Percentiles rank a stretch among this genome's conserved stretches.
These are phyloP conservation scores for Stentor coeruleus DNA, from an alignment of 73 alveolate species.

Conservation along the genomic window DNA sequence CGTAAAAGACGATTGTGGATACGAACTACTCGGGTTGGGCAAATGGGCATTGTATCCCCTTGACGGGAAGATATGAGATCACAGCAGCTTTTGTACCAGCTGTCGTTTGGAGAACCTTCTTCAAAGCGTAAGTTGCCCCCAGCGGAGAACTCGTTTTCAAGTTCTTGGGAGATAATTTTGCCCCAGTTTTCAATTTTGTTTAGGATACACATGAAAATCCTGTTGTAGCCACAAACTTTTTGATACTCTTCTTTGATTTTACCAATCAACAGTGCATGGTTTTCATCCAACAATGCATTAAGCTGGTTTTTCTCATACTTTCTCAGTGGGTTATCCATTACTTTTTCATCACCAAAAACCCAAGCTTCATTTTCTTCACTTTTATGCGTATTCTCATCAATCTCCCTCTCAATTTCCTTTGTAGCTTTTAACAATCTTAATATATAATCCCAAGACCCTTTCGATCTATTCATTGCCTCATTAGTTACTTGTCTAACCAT, in stretches of 20 bases:
- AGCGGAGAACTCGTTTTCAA: slow-evolving; percentile 77
- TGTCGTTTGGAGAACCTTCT: slow-evolving; percentile 65
- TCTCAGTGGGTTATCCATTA: neutral
- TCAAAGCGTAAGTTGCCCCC: slow-evolving; percentile 81
- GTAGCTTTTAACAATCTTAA: neutral
- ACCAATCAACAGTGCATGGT: slow-evolving; percentile 25
- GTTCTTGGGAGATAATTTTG: neutral
- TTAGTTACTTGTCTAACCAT: neutral
- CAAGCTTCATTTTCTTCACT: slow-evolving; percentile 35
- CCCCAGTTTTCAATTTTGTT: neutral
- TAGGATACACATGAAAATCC: neutral
- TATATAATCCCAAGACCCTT: neutral
- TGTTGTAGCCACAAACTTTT: slow-evolving; percentile 11
- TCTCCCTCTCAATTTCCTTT: neutral
- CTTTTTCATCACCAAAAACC: too few species aligned
- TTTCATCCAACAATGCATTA: slow-evolving; percentile 29
- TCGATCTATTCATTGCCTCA: neutral
- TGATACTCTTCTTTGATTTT: slow-evolving; percentile 35
- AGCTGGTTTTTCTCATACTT: neutral
- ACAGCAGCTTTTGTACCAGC: slow-evolving; percentile 58
- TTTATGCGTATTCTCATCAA: neutral
- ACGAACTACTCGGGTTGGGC: slow-evolving; percentile 58
- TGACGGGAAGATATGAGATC: slow-evolving; percentile 51
- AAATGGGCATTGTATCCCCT: slow-evolving; percentile 40
- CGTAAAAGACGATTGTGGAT: slow-evolving; percentile 66